Percentiles rank a stretch among this genome's conserved stretches.
These are phyloP conservation scores for Beauveria scarabaeidicola DNA, from an alignment of 2,329 filamentous ascomycete species.

Conservation along the genomic window DNA sequence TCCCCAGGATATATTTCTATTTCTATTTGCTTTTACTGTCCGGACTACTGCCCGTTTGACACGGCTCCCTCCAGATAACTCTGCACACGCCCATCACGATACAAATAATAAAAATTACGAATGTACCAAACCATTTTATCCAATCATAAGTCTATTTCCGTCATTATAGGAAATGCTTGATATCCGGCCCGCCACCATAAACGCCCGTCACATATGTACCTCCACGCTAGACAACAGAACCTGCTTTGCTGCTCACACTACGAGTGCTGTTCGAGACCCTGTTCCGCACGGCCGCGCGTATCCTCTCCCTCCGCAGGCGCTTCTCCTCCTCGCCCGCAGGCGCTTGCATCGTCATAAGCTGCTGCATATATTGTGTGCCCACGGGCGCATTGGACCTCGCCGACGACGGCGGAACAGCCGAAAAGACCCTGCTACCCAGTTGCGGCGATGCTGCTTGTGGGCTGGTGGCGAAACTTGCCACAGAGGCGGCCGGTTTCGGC, in stretches of 20 bases:
- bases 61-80: conserved; percentile 7
- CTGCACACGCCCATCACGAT: conserved; percentile 10
- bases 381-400: conserved; percentile 13
- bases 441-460: not conserved
- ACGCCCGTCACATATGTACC: not conserved
- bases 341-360: conserved; percentile 13
- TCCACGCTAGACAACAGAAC: not conserved
- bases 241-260: conserved; percentile 13
- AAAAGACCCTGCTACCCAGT: conserved; percentile 4
- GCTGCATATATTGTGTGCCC: conserved; percentile 18
- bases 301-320: conserved; percentile 18
- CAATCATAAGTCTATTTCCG: not conserved
- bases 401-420: conserved; percentile 15
- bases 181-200: not conserved
- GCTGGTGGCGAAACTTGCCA: not conserved
- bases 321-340: conserved; percentile 11
- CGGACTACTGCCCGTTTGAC: not conserved
- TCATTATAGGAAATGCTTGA: not conserved
- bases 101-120: not conserved
- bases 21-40: not conserved
- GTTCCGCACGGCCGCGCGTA: conserved; percentile 22
- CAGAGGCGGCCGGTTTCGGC: not conserved
- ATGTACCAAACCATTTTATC: not conserved
- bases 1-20: not conserved
- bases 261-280: conserved; percentile 13